Base-by-base conservation (phyloP, 495 filamentous ascomycete genomes). In the Penicillium cataractarum region DNA sequence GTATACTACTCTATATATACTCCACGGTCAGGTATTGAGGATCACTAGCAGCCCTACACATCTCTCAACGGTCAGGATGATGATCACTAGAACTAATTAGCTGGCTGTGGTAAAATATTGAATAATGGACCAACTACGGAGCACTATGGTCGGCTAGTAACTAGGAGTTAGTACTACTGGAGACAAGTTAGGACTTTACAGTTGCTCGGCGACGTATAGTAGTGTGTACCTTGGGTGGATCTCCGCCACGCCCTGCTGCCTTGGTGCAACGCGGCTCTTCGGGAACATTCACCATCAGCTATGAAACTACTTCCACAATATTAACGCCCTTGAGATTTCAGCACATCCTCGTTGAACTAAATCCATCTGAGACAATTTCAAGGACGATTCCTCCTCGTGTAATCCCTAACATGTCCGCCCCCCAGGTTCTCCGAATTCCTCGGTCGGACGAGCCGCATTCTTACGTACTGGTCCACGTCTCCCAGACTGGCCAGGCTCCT, bases 381-480 rank as follows among this genome's bases (percentile, higher is more conserved):
- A 10, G 2, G 6, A 1, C 6, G 3, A 15, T n/a, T 24, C 13
- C 19, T 42, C 22, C 15, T 42, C 21, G 6, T 52, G n/a, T 57
- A 21, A 19, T 42, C 26, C 48, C 27, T 19, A 44, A 4, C n/a
- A 66, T 48, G 60, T 51, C 66, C 31, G 29, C 55, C n/a, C 52
- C 78, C 13, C 68, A 71, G n/a, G 78, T 89, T 32, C 56, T 87
- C 22, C 81, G 82, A 6, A 74, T 90, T 63, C 77, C 81, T 55
- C 83, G 86, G 59, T 81, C 78, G 21, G 84, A 87, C 58, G 66
- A 81, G 29, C 77, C 81, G 6, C 74, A 76, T 8, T 67, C 77
- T 6, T 87, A 82, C 71, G 77, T 90, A 4, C 79, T 93, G 6
- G 65, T 90, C 24, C 78, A 89, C 64, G 79, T 88, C 35, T 68